These are phyloP conservation scores for Linnemannia exigua DNA, from an alignment of 192 early-diverging fungal genomes.

Conservation along the genomic window DNA sequence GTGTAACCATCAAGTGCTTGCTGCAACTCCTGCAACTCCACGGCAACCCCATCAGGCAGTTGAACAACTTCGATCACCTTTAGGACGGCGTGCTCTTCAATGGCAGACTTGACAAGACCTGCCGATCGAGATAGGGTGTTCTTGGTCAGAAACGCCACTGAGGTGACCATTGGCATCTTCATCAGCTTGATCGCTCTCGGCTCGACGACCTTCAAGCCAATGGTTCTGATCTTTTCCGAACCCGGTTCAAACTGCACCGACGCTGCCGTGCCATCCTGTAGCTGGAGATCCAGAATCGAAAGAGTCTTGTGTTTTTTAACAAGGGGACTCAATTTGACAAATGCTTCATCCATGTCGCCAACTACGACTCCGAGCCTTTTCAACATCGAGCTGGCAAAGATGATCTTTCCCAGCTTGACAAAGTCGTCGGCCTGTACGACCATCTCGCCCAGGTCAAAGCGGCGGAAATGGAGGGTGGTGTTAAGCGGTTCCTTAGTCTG, in stretches of 20 bases:
- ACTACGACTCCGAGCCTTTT: neutral
- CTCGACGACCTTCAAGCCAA: neutral
- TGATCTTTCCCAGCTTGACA: neutral
- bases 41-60: neutral
- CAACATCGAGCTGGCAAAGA: neutral
- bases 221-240: neutral
- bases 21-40: neutral
- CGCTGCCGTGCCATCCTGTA: neutral
- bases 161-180: neutral
- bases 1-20: neutral
- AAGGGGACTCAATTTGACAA: neutral
- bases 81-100: neutral
- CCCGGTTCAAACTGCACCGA: neutral
- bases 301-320: neutral
- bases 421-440: neutral
- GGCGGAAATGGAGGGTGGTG: neutral
- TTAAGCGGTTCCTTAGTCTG: neutral
- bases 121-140: neutral
- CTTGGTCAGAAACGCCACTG: neutral
- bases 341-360: neutral
- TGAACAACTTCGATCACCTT: neutral
- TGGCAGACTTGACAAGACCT: neutral
- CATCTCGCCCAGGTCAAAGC: neutral
- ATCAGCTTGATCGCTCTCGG: neutral
- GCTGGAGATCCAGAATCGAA: neutral